Base-by-base conservation (phyloP, 495 filamentous ascomycete genomes). In the Podospora anserina region DNA sequence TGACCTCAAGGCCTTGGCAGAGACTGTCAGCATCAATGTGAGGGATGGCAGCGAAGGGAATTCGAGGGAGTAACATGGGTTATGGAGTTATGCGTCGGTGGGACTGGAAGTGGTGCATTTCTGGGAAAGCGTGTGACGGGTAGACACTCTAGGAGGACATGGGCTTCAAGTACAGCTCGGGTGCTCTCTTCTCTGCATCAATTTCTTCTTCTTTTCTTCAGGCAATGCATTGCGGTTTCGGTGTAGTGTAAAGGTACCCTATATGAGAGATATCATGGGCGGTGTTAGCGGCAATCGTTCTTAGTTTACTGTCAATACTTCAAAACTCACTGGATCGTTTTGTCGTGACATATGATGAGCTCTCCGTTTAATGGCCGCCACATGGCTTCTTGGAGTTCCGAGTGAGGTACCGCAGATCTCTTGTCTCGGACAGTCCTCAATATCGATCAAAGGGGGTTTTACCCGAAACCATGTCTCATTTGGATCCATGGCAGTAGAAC, bases 41-140 rank as follows among this genome's bases (percentile, higher is more conserved):
- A 58, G 55, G 19, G 55, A 58, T 20, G 55, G 18, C n/a, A 7
- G n/a, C 5, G n/a, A 23, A 7, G 55, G 55, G 1, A 23, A 13
- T 58, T 58, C 39, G 39, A 49, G 39, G 39, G 39, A 49, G 39
- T 49, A 49, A 49, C 39, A 49, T 58, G n/a, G 55, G 55, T 58
- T 58, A 20, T 26, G 55, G 55, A 58, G 55, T 58, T 58, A 20
- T 58, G 19, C 18, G 55, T 49, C 39, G 55, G 55, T 19, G 55
- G 55, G n/a, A 58, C 23, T 26, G n/a, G n/a, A 26, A 20, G 5
- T 19, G 55, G 55, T 58, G n/a, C 23, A 58, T 58, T 58, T 58
- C n/a, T 49, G 55, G 55, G 19, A 19, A 58, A 58, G 55, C 19
- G 55, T 26, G 55, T 58, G n/a, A 20, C 55, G 55, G 55, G 55